Conservation (phyloP, 2,329 filamentous ascomycete species). For the Diaporthe longicolla region DNA sequence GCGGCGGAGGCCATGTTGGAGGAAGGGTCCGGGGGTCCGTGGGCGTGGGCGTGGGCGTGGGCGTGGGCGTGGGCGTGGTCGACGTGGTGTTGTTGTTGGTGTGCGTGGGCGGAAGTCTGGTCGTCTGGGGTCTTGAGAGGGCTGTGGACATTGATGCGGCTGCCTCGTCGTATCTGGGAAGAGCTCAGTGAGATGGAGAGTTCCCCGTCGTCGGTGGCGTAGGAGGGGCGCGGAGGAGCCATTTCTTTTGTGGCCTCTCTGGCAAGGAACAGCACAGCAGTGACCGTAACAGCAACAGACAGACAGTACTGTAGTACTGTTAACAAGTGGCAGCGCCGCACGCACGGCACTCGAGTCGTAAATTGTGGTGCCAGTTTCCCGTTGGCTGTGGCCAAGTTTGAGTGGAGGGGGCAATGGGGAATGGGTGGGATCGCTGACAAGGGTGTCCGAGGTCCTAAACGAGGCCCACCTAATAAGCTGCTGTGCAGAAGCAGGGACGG, state of each 20-base stretch:
- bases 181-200: slow-evolving; percentile 82
- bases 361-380: slow-evolving; percentile 36
- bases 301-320: slow-evolving; percentile 35
- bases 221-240: slow-evolving; percentile 67
- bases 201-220: slow-evolving; percentile 78
- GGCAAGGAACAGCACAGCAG: slow-evolving; percentile 30
- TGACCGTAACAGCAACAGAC: slow-evolving; percentile 13
- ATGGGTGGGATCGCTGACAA: slow-evolving; percentile 41
- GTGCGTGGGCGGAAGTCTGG: slow-evolving; percentile 45
- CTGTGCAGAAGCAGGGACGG: slow-evolving; percentile 30
- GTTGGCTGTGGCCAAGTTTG: slow-evolving; percentile 37
- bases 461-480: slow-evolving; percentile 40
- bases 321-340: slow-evolving; percentile 31
- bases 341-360: slow-evolving; percentile 31
- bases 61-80: slow-evolving; percentile 39
- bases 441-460: slow-evolving; percentile 30
- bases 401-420: slow-evolving; percentile 29
- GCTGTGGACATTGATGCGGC: slow-evolving; percentile 56
- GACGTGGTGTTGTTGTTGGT: background rate
- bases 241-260: slow-evolving; percentile 50
- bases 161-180: slow-evolving; percentile 70
- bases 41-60: slow-evolving; percentile 40
- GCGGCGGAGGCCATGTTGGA: slow-evolving; percentile 53
- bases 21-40: slow-evolving; percentile 46
- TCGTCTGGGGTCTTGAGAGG: slow-evolving; percentile 49